phyloP scores from a whole-genome alignment of 2,329 filamentous ascomycete species.

The Metarhizium anisopliae region DNA sequence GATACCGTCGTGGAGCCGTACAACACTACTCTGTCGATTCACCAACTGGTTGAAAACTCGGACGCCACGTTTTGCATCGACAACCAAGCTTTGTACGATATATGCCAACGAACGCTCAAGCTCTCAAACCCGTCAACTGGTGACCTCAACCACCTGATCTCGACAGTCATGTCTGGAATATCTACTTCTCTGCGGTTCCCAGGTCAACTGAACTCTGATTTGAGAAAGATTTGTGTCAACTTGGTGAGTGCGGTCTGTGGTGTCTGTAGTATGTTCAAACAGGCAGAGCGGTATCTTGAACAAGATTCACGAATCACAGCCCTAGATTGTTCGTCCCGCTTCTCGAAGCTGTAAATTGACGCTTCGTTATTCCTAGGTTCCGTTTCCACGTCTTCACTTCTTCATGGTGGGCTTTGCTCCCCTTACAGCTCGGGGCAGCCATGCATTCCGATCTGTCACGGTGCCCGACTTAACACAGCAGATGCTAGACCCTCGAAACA shows the following conservation, averaged over 20 bases:
- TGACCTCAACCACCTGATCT: constrained; percentile 98
- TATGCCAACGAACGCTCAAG: constrained; percentile 99
- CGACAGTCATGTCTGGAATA: constrained; percentile 98
- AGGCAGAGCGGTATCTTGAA: background rate
- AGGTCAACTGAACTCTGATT: constrained; percentile 98
- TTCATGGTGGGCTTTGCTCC: constrained; percentile 99
- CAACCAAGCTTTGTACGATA: constrained; percentile 99
- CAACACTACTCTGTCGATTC: constrained; percentile 97
- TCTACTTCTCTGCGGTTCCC: constrained; percentile 98
- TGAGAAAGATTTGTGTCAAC: constrained; percentile 98
- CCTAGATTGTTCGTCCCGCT: background rate
- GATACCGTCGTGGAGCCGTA: constrained; percentile 99
- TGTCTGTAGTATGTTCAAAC: background rate
- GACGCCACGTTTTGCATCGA: constrained; percentile 99
- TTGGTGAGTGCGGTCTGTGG: constrained; percentile 36
- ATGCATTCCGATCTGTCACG: constrained; percentile 94
- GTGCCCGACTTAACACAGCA: constrained; percentile 98
- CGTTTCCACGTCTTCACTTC: constrained; percentile 99
- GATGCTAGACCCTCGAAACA: constrained; percentile 99
- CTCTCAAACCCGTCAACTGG: constrained; percentile 96
- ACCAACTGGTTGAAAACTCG: constrained; percentile 99
- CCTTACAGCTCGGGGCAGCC: constrained; percentile 72
- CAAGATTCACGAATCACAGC: background rate
- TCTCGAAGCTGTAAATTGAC: background rate
- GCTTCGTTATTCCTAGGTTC: constrained; percentile 45